Evolutionary conservation across 164 flowering plant genomes (phyloP).

Genomic region (Buxus sempervirens): DNA sequence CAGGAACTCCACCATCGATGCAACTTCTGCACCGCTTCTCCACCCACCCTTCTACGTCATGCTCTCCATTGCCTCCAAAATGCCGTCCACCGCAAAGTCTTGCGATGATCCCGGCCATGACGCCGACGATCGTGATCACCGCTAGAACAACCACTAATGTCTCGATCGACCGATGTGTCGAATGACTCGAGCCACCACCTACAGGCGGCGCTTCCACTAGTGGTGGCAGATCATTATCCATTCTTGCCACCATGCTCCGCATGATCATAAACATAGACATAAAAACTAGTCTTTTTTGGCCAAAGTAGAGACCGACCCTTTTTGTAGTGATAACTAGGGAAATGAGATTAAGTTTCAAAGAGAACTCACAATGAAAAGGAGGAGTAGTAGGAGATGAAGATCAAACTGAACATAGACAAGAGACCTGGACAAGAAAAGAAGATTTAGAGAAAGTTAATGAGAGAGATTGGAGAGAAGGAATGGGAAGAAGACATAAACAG

Average conservation of each 20-base stretch:
- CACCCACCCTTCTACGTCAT: constrained; percentile 83
- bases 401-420: too few relatives aligned
- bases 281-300: neutral
- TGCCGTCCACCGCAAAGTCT: constrained; percentile 74
- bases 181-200: constrained; percentile 19
- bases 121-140: constrained; percentile 57
- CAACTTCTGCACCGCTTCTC: constrained; percentile 70
- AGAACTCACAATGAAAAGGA: too few relatives aligned
- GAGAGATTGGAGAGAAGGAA: neutral
- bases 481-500: neutral
- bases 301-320: neutral
- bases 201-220: constrained; percentile 20
- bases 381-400: too few relatives aligned
- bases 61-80: constrained; percentile 50
- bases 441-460: too few relatives aligned
- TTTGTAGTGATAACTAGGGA: neutral
- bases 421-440: neutral
- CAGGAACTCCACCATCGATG: constrained; percentile 59
- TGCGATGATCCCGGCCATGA: constrained; percentile 67
- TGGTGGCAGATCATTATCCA: constrained; percentile 29
- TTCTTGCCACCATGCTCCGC: constrained; percentile 7
- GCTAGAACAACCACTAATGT: constrained; percentile 77
- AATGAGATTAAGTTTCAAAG: neutral
- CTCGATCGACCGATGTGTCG: constrained; percentile 54
- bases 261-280: constrained; percentile 7